Base-by-base conservation (phyloP, 2,329 filamentous ascomycete genomes). In the Pseudopyrenochaeta lycopersici region DNA sequence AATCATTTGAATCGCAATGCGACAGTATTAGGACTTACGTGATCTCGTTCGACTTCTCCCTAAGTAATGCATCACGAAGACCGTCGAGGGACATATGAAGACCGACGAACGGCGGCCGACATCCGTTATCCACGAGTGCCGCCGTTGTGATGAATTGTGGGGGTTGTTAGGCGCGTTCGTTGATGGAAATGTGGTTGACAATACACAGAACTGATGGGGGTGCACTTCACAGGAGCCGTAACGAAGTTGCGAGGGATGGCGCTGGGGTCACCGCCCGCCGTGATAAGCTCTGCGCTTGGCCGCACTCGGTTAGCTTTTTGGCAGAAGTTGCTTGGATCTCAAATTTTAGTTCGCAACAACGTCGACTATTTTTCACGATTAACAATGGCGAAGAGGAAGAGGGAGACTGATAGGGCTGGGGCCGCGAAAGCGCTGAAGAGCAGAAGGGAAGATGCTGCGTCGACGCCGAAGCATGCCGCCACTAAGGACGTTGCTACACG, bases 31-130 rank as follows among this genome's bases (percentile, higher is more conserved):
- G 40, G 46, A 80, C 77, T 77, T 74, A 81, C 78, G 70, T 68
- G 66, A 77, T 71, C 68, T 78, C 76, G 70, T 76, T 74, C 69
- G 70, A 70, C 68, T 77, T 77, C 69, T 71, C 71, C 65, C 64
- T 63, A 62, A 72, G 62, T 64, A 68, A 65, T 63, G 70, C 75
- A 75, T 77, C 73, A 71, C 76, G 75, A 66, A 75, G 67, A 63
- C 71, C 72, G 72, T 78, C 76, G 72, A 80, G 70, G 73, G 78
- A 81, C 80, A 82, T 82, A 76, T 76, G 77, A 78, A 66, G 61
- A 65, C 67, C 62, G 66, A 67, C 64, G 55, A 67, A 62, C 71
- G 62, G 67, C 65, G 74, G 74, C 73, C 77, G 72, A 78, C 78
- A 81, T 81, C 79, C 76, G 79, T 79, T 75, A 74, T 77, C 74